Evolutionary conservation across 2,329 filamentous ascomycete genomes (phyloP).

Genomic region (Paecilomyces sp.): DNA sequence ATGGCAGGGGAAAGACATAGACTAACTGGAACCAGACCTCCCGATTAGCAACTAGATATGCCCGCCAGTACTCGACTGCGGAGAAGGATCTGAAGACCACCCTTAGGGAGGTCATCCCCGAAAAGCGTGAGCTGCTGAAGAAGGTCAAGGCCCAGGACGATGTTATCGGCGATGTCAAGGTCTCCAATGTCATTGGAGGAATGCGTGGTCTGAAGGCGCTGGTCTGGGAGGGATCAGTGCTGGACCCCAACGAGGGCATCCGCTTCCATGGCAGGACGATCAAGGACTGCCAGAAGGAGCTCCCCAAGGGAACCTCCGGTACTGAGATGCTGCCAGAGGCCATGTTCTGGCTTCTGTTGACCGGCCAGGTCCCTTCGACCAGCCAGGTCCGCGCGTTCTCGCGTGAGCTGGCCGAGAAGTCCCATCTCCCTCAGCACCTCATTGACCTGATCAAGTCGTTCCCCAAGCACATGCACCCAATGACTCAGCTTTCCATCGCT

Average conservation of each 20-base stretch:
- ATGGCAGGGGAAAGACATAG: background rate
- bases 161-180: constrained; percentile 83
- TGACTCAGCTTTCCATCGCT: constrained; percentile 95
- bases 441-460: constrained; percentile 84
- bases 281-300: constrained; percentile 90
- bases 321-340: constrained; percentile 97
- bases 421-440: constrained; percentile 73
- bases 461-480: constrained; percentile 85
- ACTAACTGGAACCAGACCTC: constrained; percentile 5
- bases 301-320: constrained; percentile 81
- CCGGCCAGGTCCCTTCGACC: constrained; percentile 79
- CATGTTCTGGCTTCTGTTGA: constrained; percentile 99
- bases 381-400: constrained; percentile 76
- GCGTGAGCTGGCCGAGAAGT: constrained; percentile 79
- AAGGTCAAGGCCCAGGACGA: constrained; percentile 82
- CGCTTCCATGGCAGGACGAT: constrained; percentile 97
- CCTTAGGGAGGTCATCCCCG: constrained; percentile 76
- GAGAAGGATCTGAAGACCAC: constrained; percentile 88
- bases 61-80: constrained; percentile 49
- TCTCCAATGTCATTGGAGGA: constrained; percentile 88
- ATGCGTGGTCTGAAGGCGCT: constrained; percentile 98
- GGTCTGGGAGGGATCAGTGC: constrained; percentile 97
- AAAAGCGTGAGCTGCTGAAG: constrained; percentile 87
- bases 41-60: constrained; percentile 10
- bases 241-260: constrained; percentile 95